Evolutionary conservation across 768 basidiomycete species (phyloP), one percentile per base, ranked within the genome.

Genomic region (Tricholoma furcatifolium): DNA sequence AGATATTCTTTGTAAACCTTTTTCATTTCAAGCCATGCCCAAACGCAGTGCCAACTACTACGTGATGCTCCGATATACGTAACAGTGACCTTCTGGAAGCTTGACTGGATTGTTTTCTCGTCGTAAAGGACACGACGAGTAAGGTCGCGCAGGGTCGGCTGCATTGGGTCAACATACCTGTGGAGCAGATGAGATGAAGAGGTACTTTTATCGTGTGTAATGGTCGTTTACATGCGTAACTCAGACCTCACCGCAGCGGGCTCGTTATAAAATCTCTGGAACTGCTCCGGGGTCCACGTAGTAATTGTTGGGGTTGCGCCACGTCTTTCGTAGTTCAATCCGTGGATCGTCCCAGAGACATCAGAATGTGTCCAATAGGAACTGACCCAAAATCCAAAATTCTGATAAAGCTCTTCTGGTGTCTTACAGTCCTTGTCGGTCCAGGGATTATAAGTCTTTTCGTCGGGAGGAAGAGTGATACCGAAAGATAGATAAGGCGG

Each of bases 401-500:
- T 57, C 14, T 48, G 40, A 24, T 63, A 65, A 12, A 61, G 10
- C 15, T 62, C 62, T 45, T 70, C 65, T 1, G 58, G 52, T 0
- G 65, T 63, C 14, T 63, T 56, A 21, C 31, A 56, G 14, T 59
- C 62, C 4, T 60, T 59, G 45, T 67, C 62, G 5, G 51, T 43
- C 42, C 55, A 68, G 6, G 65, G 65, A 32, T 64, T 46, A 23
- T 65, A 64, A 17, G 47, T 42, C 11, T 59, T 51, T 5, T 36
- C 44, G 18, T 52, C 56, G 11, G 47, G 42, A 23, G 67, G 67
- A 4, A 59, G 51, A 5, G 61, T 53, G 21, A 59, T 63, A 0
- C 71, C 74, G 38, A 70, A 63, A 0, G 69, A 59, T 6, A 60
- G 31, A 39, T 54, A 52, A 0, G 72, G 69, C 10, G 72, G 65